Percentiles rank a stretch among this genome's conserved stretches.
phyloP scores from a whole-genome alignment of 164 flowering plant genomes.

The Houttuynia cordata region DNA sequence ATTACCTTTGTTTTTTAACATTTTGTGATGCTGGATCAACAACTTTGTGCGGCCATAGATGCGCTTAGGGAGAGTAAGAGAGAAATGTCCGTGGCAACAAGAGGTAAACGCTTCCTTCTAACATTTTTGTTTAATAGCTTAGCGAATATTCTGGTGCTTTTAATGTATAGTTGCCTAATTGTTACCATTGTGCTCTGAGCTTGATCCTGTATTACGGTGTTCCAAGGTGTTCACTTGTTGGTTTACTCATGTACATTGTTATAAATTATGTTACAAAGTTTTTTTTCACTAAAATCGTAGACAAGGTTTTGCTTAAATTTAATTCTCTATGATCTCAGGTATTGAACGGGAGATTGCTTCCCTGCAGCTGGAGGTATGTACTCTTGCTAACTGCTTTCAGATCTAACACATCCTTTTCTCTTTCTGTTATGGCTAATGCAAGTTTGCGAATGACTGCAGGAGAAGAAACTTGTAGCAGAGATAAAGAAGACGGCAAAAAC shows the following conservation, averaged over 20 bases:
- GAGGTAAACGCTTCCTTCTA: slow-evolving; percentile 31
- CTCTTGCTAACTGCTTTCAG: too few species aligned
- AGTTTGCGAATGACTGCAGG: slow-evolving; percentile 25
- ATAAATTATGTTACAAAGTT: too few species aligned
- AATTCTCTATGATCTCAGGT: slow-evolving; percentile 19
- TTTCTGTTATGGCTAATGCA: slow-evolving; percentile 2
- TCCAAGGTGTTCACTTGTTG: too few species aligned
- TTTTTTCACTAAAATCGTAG: background rate
- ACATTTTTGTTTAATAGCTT: background rate
- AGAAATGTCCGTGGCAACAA: slow-evolving; percentile 77
- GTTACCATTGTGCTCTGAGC: background rate
- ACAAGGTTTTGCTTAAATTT: background rate
- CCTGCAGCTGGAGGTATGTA: slow-evolving; percentile 65
- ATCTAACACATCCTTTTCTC: background rate
- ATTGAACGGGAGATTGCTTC: slow-evolving; percentile 77
- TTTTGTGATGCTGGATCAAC: background rate
- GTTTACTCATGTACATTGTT: background rate
- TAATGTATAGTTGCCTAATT: background rate
- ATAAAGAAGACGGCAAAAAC: slow-evolving; percentile 87
- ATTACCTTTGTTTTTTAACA: background rate
- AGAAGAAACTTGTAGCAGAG: slow-evolving; percentile 80
- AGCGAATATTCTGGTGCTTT: background rate
- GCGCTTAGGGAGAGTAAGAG: slow-evolving; percentile 69
- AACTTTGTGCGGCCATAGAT: slow-evolving; percentile 24
- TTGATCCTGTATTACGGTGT: too few species aligned